Evolutionary conservation across 768 basidiomycete genomes (phyloP), one percentile per base, ranked within the genome.

Genomic region (Crassisporium funariophilum): DNA sequence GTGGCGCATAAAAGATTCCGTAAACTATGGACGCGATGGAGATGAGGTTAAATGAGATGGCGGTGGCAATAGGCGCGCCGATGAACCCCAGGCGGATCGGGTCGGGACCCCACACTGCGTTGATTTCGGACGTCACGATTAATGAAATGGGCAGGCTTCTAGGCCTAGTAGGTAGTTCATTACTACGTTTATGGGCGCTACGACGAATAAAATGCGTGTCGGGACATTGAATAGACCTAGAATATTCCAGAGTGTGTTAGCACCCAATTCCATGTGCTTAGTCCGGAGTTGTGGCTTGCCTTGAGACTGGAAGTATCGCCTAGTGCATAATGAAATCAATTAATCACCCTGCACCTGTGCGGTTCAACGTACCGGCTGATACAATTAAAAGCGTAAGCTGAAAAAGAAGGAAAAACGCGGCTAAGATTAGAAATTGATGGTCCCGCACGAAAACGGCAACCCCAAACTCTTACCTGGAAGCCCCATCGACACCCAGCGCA

Each of bases 1-100:
- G 50, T 69, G 88, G 64, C 9, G 78, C 74, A 56, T 76, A 81
- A 56, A 74, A 74, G 15, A 81, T 61, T 3, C 80, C 86, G 46
- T 88, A 88, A 17, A 73, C 41, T 37, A 87, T 68, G 1, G 79
- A 86, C 41, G 75, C 58, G 35, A 78, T 40, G 0, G 81, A 74
- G 24, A 91, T 83, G 13, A 94, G 72, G 63, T 92, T 94, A 67
- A 92, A 89, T n/a, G 86, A 87, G 37, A 92, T 74, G 0, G 86
- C 82, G 2, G 91, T 91, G 0, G 93, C 87, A 13, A 97, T 74
- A 0, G 95, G 94, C 3, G 92, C 94, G 6, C 94, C 94, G 36
- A 87, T 80, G 65, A 89, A 98, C 0, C 93, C 93, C 1, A 97
- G 71, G 10, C 84, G 74, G 38, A 94, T 67, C 3, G 79, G 69